Conservation (phyloP, 1,284 basidiomycete genomes). For the Ceratobasidium papillatum region DNA sequence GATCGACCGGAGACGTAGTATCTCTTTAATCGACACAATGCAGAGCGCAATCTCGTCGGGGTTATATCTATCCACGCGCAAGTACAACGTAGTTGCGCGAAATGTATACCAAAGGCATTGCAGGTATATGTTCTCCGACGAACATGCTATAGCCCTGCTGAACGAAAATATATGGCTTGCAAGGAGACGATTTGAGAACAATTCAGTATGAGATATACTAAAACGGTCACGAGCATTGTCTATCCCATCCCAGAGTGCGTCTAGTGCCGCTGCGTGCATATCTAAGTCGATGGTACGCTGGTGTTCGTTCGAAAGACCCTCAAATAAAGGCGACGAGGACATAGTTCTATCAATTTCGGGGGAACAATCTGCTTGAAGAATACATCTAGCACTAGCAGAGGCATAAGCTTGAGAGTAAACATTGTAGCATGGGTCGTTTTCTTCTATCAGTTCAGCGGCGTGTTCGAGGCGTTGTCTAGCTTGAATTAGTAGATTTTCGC, state of each 20-base stretch:
- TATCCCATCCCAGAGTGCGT: slow-evolving; percentile 2
- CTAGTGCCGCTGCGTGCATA: not conserved
- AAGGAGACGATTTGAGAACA: not conserved
- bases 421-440: slow-evolving; percentile 6
- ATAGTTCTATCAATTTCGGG: not conserved
- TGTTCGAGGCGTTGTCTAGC: not conserved
- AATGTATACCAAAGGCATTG: not conserved
- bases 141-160: slow-evolving; percentile 4
- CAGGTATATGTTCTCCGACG: not conserved
- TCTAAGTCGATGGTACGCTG: not conserved
- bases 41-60: slow-evolving; percentile 17
- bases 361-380: not conserved
- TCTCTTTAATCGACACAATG: not conserved
- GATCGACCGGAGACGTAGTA: not conserved
- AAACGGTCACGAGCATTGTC: not conserved
- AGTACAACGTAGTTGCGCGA: slow-evolving; percentile 11
- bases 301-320: not conserved
- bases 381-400: not conserved
- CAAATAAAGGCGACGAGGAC: not conserved
- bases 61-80: slow-evolving; percentile 24
- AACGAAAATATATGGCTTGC: slow-evolving; percentile 7
- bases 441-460: not conserved
- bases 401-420: slow-evolving; percentile 9
- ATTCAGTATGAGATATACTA: not conserved
- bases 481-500: not conserved